Base-by-base conservation (phyloP, 1,284 basidiomycete species). In the Schizophyllum amplum region DNA sequence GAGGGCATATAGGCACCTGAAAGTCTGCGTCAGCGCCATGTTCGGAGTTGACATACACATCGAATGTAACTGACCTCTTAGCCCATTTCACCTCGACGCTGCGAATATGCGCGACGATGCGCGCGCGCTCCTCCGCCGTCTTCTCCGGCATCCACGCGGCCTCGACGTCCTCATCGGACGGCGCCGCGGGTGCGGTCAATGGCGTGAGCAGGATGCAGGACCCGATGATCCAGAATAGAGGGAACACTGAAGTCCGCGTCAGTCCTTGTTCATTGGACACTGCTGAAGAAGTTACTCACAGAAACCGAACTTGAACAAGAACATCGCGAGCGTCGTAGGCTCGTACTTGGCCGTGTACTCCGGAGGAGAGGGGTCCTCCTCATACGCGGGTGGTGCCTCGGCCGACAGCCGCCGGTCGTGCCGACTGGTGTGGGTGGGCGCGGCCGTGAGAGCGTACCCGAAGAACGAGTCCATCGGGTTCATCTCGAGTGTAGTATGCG, bases 91-190 rank as follows among this genome's bases (percentile, higher is more conserved):
- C 48, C 60, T 78, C 77, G 0, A 62, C 62, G 21, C 60, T 62
- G 17, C 76, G 66, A 62, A 76, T 68, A 21, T 65, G 61, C 20
- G 57, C 61, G 42, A 73, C 65, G 25, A 74, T 71, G 67, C 65
- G 78, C 74, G 54, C 69, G 69, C 61, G 80, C 75, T 64, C 75
- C 64, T 56, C 67, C 70, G 58, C 71, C 61, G 64, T 79, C 70
- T 78, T 80, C 63, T 63, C 71, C 73, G 61, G 82, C 77, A 71
- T 69, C 75, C 61, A 77, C 67, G 60, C 58, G 5, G 54, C 55
- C 24, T 24, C 25, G 26, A 24, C 22, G 25, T 52, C 51, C 1
- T 56, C 53, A 24, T 57, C 53, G 20, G 61, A 57, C 1, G 58
- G 52, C 2, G 67, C 63, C 11, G 59, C 56, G 3, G 72, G 67